A percentile compares a stretch with the other conserved stretches of the same genome.
Conservation (phyloP, 2,329 filamentous ascomycete species). For the Immersiporthe knoxdaviesiana region DNA sequence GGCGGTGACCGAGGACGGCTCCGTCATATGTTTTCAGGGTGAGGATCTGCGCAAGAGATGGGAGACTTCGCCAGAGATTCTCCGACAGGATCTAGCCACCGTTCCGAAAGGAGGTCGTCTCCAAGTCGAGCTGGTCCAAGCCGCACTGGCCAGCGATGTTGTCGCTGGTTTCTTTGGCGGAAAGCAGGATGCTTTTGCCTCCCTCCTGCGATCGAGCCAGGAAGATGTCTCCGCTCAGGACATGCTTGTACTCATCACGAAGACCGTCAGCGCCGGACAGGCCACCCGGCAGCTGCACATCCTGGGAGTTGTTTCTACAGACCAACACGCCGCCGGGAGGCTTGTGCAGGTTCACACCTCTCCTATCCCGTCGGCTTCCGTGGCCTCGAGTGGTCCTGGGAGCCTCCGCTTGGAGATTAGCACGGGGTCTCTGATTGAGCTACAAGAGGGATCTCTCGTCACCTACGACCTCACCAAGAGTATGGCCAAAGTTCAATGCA, state of each 20-base stretch:
- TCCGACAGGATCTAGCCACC: slow-evolving; percentile 46
- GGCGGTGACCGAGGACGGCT: slow-evolving; percentile 62
- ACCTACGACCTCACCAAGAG: slow-evolving; percentile 67
- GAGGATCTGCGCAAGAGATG: slow-evolving; percentile 55
- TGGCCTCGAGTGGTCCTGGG: slow-evolving; percentile 24
- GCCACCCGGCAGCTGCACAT: slow-evolving; percentile 40
- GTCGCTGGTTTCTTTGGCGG: slow-evolving; percentile 59
- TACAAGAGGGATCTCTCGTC: slow-evolving; percentile 56
- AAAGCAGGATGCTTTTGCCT: slow-evolving; percentile 54
- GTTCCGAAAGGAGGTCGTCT: slow-evolving; percentile 39
- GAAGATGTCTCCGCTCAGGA: slow-evolving; percentile 52
- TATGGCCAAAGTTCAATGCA: slow-evolving; percentile 63
- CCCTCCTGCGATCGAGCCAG: slow-evolving; percentile 53
- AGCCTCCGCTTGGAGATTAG: slow-evolving; percentile 61
- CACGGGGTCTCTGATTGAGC: slow-evolving; percentile 65
- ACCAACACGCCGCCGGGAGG: slow-evolving; percentile 17
- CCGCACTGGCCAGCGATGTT: slow-evolving; percentile 52
- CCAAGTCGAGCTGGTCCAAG: slow-evolving; percentile 54
- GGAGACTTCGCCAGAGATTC: slow-evolving; percentile 47
- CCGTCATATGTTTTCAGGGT: slow-evolving; percentile 62
- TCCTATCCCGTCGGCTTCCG: slow-evolving; percentile 35
- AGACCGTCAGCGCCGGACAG: slow-evolving; percentile 37
- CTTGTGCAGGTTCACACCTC: slow-evolving; percentile 39
- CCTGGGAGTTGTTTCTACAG: slow-evolving; percentile 33
- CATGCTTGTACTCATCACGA: slow-evolving; percentile 57